Conservation (phyloP, 306 rosid species). For the Cucurbita pepo region DNA sequence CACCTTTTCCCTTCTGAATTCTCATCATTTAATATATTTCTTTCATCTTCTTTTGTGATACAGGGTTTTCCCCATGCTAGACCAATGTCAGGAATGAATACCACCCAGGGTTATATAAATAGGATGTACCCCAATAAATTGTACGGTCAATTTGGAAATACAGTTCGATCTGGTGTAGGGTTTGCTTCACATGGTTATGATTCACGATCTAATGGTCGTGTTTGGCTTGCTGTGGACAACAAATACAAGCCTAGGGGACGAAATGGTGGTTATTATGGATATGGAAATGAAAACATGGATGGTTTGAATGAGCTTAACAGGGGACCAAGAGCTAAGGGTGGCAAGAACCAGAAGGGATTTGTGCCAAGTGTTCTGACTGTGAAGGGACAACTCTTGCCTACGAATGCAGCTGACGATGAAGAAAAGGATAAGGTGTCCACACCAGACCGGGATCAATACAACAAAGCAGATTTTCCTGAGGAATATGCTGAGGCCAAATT, state of each 20-base stretch:
- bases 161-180: constrained; percentile 70
- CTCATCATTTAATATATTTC: neutral
- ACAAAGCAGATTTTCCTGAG: constrained; percentile 51
- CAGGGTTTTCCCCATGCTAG: constrained; percentile 91
- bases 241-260: constrained; percentile 80
- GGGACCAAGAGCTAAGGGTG: constrained; percentile 85
- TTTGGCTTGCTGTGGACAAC: constrained; percentile 74
- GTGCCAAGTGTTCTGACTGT: constrained; percentile 37
- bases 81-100: constrained; percentile 61
- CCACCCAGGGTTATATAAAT: constrained; percentile 46
- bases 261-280: constrained; percentile 49
- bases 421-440: constrained; percentile 39
- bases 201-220: constrained; percentile 51
- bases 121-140: constrained; percentile 66
- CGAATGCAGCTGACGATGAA: constrained; percentile 26
- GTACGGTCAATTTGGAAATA: constrained; percentile 60
- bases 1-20: neutral
- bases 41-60: neutral
- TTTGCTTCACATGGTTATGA: constrained; percentile 78
- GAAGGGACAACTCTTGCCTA: constrained; percentile 51
- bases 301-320: constrained; percentile 80
- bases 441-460: constrained; percentile 63
- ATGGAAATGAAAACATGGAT: constrained; percentile 76
- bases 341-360: constrained; percentile 62
- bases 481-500: constrained; percentile 55